Evolutionary conservation across 306 rosid genomes (phyloP).

Genomic region (Rubus idaeus): DNA sequence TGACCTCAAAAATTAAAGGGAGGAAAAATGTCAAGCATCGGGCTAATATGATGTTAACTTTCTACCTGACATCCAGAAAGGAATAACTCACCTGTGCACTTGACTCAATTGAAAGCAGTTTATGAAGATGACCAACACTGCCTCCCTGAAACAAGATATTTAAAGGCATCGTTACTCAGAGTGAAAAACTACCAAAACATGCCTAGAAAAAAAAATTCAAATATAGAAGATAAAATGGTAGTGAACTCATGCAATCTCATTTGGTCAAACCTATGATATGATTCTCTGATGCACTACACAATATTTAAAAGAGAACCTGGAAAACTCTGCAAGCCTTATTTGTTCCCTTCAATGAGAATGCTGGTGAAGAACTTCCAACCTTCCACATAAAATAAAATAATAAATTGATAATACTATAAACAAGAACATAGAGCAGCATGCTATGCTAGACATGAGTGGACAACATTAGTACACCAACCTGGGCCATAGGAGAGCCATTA

Average conservation of each 20-base stretch:
- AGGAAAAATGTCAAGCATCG: neutral
- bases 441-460: slow-evolving; percentile 3
- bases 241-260: neutral
- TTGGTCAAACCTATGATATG: neutral
- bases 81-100: slow-evolving; percentile 73
- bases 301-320: slow-evolving; percentile 56
- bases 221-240: slow-evolving; percentile 21
- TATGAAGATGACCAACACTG: slow-evolving; percentile 88
- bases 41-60: neutral
- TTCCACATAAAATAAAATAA: slow-evolving; percentile 25
- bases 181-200: slow-evolving; percentile 12
- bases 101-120: slow-evolving; percentile 82
- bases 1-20: slow-evolving; percentile 12
- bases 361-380: slow-evolving; percentile 71
- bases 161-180: slow-evolving; percentile 17
- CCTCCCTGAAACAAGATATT: slow-evolving; percentile 73
- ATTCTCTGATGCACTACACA: neutral
- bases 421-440: slow-evolving; percentile 14
- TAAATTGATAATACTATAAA: slow-evolving; percentile 2
- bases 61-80: slow-evolving; percentile 5
- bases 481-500: slow-evolving; percentile 92
- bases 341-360: slow-evolving; percentile 35
- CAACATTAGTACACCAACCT: slow-evolving; percentile 45
- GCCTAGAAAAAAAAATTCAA: neutral
- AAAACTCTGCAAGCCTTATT: slow-evolving; percentile 59